Base-by-base conservation (phyloP, 805 yeast species). In the Kuraishia ogatae region DNA sequence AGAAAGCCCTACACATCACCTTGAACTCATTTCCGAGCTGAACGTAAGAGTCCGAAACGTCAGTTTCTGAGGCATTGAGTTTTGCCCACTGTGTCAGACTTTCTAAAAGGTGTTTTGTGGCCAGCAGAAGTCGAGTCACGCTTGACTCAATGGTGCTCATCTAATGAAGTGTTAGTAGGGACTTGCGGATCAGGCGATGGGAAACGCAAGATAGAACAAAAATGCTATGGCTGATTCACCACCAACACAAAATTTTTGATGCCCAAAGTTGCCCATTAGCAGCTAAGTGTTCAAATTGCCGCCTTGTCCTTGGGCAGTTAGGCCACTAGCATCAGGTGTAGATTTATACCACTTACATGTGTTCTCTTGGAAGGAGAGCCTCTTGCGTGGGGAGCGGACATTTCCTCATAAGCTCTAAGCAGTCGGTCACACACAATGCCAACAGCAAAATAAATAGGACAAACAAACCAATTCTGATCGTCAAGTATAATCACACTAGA, bases 1-100 rank as follows among this genome's bases (percentile, higher is more conserved):
- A 72, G 66, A 93, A 92, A 2, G 96, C 88, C 57, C 89, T 79
- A 22, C 92, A 83, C 0, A 96, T 89, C 2, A 88, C 82, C 61
- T 93, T 84, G 75, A 91, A 94, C 68, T 93, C 97, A 64, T 92
- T 94, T 0, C 99, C 99, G 28, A 94, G 78, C 60, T 83, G 85
- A 17, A 94, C 99, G 67, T 90, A 94, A 2, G 91, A 87, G 62
- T 91, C 89, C 1, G 97, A 89, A 2, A 94, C 97, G 59, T 82
- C 89, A 55, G 81, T 81, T 50, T 92, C 98, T 23, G 85, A 78
- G 5, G 89, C 91, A n/a, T 80, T 77, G 22, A 81, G 82, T 58
- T 82, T 77, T 1, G 98, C 92, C 99, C 99, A 94, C 58, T 83
- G 89, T 0, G 96, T 89, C 53, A 94, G 72, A 19, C 89, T 79